These are phyloP conservation scores for Suillus lakei DNA, from an alignment of 768 basidiomycete species.

Conservation along the genomic window DNA sequence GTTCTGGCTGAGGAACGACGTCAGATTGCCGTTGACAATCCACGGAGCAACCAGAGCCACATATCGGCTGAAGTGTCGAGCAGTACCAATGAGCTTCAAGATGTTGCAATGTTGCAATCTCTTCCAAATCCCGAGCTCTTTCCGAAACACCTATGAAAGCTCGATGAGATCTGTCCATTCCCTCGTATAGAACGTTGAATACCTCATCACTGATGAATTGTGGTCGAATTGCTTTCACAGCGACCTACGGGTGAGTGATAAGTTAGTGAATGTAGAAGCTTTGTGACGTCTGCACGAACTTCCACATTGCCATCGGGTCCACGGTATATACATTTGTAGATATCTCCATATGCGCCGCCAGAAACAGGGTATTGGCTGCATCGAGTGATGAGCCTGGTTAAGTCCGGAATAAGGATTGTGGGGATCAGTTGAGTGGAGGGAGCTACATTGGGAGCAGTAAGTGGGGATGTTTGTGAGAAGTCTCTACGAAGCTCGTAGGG, in stretches of 20 bases:
- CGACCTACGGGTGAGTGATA: background rate
- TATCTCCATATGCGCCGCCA: background rate
- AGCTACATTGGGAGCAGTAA: background rate
- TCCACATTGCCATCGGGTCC: background rate
- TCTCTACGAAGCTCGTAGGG: too few relatives aligned
- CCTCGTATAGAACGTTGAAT: background rate
- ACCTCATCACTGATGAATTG: slow-evolving; percentile 1
- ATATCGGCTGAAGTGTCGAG: too few relatives aligned
- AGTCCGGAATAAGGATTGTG: background rate
- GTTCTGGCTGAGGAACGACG: slow-evolving; percentile 11
- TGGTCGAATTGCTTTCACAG: slow-evolving; percentile 6
- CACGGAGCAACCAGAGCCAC: slow-evolving; percentile 27
- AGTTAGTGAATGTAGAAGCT: background rate
- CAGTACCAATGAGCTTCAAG: slow-evolving; percentile 22
- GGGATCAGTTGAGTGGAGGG: background rate
- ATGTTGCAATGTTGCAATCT: slow-evolving; percentile 22
- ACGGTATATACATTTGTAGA: background rate
- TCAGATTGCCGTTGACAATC: slow-evolving; percentile 19
- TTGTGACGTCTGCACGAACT: background rate
- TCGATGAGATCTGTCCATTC: background rate
- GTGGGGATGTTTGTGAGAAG: background rate
- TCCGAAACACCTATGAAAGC: slow-evolving; percentile 17
- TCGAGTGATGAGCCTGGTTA: background rate
- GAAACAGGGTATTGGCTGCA: background rate
- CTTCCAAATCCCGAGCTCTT: slow-evolving; percentile 26